Evolutionary conservation across 441 rosid genomes (phyloP).

Genomic region (Theobroma grandiflorum): DNA sequence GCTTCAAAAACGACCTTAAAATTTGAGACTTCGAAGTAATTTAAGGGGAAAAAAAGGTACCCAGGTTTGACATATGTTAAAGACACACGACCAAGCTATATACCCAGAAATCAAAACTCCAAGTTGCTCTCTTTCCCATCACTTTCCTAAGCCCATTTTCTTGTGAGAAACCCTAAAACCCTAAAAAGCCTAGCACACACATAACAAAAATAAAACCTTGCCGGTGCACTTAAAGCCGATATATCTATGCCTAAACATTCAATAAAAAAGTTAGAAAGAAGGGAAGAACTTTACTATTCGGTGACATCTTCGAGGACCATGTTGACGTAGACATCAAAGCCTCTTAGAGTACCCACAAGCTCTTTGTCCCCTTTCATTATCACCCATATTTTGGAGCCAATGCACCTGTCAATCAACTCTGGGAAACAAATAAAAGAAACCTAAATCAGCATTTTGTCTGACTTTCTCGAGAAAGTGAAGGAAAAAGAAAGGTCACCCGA

Average conservation of each 20-base stretch:
- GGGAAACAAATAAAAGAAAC: constrained; percentile 22
- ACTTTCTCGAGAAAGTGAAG: neutral
- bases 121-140: neutral
- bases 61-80: neutral
- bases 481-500: constrained; percentile 50
- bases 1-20: neutral
- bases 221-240: neutral
- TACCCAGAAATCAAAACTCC: constrained; percentile 1
- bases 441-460: constrained; percentile 17
- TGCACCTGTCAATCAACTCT: constrained; percentile 95
- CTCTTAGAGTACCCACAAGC: constrained; percentile 88
- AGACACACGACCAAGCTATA: neutral
- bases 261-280: neutral
- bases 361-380: constrained; percentile 99
- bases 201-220: neutral
- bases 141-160: neutral
- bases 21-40: neutral
- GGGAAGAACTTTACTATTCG: constrained; percentile 54
- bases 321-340: constrained; percentile 91
- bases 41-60: neutral
- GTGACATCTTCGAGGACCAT: constrained; percentile 98
- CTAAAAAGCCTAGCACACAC: constrained; percentile 12
- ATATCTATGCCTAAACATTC: constrained; percentile 6
- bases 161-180: neutral
- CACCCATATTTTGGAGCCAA: constrained; percentile 95